phyloP scores from a whole-genome alignment of 768 basidiomycete genomes.

The Crucibulum laeve region DNA sequence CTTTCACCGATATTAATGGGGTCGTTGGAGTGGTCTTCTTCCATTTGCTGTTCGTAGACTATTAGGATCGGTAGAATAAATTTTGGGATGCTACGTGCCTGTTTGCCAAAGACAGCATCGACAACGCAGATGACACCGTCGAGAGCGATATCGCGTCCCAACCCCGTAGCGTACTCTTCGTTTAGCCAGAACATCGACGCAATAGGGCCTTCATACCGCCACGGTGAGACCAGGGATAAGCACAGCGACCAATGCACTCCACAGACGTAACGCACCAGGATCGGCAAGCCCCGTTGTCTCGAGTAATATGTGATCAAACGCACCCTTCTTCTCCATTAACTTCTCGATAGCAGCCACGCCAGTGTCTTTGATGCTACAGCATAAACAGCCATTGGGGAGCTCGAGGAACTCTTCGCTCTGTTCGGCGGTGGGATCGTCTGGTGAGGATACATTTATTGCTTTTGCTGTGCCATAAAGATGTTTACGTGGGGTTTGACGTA shows the following conservation, averaged over 20 bases:
- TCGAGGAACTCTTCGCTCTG: slow-evolving; percentile 86
- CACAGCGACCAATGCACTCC: not conserved
- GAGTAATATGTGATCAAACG: slow-evolving; percentile 92
- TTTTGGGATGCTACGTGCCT: slow-evolving; percentile 18
- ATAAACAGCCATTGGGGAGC: slow-evolving; percentile 94
- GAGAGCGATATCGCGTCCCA: slow-evolving; percentile 65
- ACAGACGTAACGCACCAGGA: slow-evolving; percentile 54
- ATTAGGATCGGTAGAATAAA: slow-evolving; percentile 3
- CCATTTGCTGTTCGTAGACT: slow-evolving; percentile 64
- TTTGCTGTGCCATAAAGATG: slow-evolving; percentile 64
- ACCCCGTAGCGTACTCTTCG: slow-evolving; percentile 69
- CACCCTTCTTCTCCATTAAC: slow-evolving; percentile 79
- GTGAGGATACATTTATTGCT: slow-evolving; percentile 76
- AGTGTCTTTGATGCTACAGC: slow-evolving; percentile 94
- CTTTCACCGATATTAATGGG: slow-evolving; percentile 59
- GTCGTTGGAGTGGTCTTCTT: slow-evolving; percentile 67
- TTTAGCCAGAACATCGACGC: slow-evolving; percentile 87
- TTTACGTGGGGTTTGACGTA: too few relatives aligned
- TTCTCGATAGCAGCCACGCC: slow-evolving; percentile 94
- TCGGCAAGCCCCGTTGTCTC: slow-evolving; percentile 97
- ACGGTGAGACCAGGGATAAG: not conserved
- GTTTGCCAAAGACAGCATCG: slow-evolving; percentile 77
- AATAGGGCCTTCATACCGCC: slow-evolving; percentile 57
- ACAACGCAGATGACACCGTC: slow-evolving; percentile 94
- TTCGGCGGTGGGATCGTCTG: slow-evolving; percentile 55